Conservation (phyloP, 176 grass and related monocot genomes). For the sorghum (Sorghum bicolor) region DNA sequence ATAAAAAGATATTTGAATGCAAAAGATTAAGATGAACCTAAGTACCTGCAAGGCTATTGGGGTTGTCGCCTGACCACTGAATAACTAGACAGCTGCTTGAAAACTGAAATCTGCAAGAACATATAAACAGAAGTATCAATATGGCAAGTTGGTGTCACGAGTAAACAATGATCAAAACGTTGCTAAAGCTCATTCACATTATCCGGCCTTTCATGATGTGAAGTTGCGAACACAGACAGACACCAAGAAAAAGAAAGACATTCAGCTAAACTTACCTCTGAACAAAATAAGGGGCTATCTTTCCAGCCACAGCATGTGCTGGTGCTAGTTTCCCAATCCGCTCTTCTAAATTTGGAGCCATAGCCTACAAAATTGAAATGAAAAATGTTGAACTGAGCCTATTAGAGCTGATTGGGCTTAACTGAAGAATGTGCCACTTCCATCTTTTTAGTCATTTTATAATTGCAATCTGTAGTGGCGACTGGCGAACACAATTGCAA, state of each 20-base stretch:
- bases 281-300: constrained; percentile 76
- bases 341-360: constrained; percentile 60
- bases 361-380: constrained; percentile 42
- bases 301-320: constrained; percentile 59
- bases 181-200: not conserved
- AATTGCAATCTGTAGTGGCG: not conserved
- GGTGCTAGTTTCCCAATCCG: constrained; percentile 70
- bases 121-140: constrained; percentile 1
- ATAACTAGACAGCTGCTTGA: constrained; percentile 60
- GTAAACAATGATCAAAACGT: not conserved
- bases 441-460: not conserved
- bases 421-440: not conserved
- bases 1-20: not conserved
- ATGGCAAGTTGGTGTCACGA: not conserved
- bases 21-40: not conserved
- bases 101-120: constrained; percentile 62
- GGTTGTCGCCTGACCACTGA: constrained; percentile 96
- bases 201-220: not conserved
- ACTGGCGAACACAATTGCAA: not conserved
- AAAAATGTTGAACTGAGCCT: not conserved
- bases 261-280: constrained; percentile 35
- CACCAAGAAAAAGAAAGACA: not conserved
- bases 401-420: not conserved
- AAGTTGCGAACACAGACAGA: not conserved
- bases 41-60: constrained; percentile 88